A percentile compares a stretch with the other conserved stretches of the same genome.
These are phyloP conservation scores for Solanum hybrid DNA, from an alignment of 305 asterid species.

Conservation along the genomic window DNA sequence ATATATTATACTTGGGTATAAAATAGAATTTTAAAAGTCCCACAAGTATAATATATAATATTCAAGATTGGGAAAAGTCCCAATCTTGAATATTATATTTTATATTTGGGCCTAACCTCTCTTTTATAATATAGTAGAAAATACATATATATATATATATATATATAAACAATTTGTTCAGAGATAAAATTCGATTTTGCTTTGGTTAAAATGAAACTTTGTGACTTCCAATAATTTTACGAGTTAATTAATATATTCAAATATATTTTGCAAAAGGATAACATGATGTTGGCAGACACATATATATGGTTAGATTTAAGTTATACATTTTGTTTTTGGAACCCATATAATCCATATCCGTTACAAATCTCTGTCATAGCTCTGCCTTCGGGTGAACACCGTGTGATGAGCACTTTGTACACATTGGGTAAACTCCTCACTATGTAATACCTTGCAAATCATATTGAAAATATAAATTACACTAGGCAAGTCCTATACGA, in stretches of 20 bases:
- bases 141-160: neutral
- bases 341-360: too few species aligned
- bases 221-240: neutral
- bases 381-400: neutral
- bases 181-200: neutral
- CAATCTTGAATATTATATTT: too few species aligned
- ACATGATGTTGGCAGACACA: neutral
- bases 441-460: too few species aligned
- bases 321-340: neutral
- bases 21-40: too few species aligned
- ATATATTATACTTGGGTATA: too few species aligned
- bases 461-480: neutral
- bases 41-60: too few species aligned
- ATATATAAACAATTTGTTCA: neutral
- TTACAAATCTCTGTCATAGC: too few species aligned
- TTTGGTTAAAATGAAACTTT: neutral
- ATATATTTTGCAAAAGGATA: neutral
- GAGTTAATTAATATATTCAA: neutral
- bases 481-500: neutral
- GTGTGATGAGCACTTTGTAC: too few species aligned
- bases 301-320: neutral
- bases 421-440: neutral
- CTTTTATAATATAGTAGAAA: too few species aligned
- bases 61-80: too few species aligned
- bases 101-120: too few species aligned